phyloP scores from a whole-genome alignment of 1,284 basidiomycete species.

The Rhizoctonia solani region DNA sequence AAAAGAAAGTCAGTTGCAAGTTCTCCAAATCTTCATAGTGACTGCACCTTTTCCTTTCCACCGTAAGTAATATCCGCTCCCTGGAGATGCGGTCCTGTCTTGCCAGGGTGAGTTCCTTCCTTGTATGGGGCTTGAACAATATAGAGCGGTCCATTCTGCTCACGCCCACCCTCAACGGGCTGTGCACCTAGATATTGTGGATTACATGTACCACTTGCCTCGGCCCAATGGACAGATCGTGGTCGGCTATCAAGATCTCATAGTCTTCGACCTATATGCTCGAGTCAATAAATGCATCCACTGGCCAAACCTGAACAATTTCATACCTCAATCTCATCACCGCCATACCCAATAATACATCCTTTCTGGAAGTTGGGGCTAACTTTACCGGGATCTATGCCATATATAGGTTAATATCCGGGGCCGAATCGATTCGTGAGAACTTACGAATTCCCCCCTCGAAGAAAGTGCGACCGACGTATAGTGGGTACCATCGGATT shows the following conservation, averaged over 20 bases:
- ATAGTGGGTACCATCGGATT: slow-evolving; percentile 56
- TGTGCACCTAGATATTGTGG: slow-evolving; percentile 47
- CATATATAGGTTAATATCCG: not conserved
- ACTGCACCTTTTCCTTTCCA: slow-evolving; percentile 28
- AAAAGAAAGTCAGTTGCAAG: no score
- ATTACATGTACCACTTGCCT: slow-evolving; percentile 53
- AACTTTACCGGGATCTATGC: slow-evolving; percentile 67
- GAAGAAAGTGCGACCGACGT: slow-evolving; percentile 61
- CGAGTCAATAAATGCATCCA: no score
- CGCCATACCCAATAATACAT: slow-evolving; percentile 61
- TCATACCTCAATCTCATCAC: slow-evolving; percentile 61
- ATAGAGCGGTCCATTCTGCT: slow-evolving; percentile 65
- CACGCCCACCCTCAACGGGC: slow-evolving; percentile 69
- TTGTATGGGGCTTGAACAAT: slow-evolving; percentile 62
- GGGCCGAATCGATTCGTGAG: slow-evolving; percentile 1
- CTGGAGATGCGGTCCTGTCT: slow-evolving; percentile 59
- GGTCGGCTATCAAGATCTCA: slow-evolving; percentile 71
- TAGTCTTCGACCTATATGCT: slow-evolving; percentile 64
- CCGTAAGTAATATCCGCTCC: slow-evolving; percentile 45
- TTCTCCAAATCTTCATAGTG: not conserved
- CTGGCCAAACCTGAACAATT: slow-evolving; percentile 4
- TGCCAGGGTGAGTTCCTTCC: slow-evolving; percentile 62
- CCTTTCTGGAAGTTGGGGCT: slow-evolving; percentile 60
- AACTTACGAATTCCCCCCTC: slow-evolving; percentile 64
- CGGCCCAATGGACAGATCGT: slow-evolving; percentile 62